Conservation (phyloP, 768 basidiomycete species). For the Kwoniella europaea region DNA sequence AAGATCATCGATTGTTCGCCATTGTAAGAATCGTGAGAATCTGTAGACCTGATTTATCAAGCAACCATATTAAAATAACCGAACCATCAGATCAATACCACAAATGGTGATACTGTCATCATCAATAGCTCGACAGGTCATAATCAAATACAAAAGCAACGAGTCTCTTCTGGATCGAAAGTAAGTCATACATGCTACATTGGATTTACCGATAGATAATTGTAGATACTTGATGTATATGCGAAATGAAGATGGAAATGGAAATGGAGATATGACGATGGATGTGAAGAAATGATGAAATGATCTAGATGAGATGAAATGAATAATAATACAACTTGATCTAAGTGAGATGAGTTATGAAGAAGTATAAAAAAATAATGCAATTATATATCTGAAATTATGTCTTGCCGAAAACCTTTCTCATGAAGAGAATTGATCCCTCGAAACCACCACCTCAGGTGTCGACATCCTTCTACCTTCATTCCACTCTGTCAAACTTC, state of each 20-base stretch:
- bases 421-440: slow-evolving; percentile 10
- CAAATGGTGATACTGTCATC: too few species aligned
- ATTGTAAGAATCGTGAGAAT: too few species aligned
- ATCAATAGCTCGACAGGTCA: too few species aligned
- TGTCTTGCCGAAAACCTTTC: not conserved
- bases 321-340: not conserved
- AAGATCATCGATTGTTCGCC: too few species aligned
- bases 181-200: not conserved
- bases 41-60: too few species aligned
- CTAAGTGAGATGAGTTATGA: not conserved
- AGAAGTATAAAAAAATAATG: too few species aligned
- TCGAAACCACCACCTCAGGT: slow-evolving; percentile 21
- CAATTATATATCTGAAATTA: too few species aligned
- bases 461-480: slow-evolving; percentile 29
- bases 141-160: too few species aligned
- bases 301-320: not conserved
- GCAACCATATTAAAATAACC: too few species aligned
- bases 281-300: not conserved
- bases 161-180: too few species aligned
- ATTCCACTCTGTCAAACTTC: slow-evolving; percentile 18
- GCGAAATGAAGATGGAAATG: not conserved
- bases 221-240: not conserved
- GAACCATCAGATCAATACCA: too few species aligned
- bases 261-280: not conserved
- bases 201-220: not conserved